Evolutionary conservation across 2,329 filamentous ascomycete genomes (phyloP).

Genomic region (Aspergillus phoenicis): DNA sequence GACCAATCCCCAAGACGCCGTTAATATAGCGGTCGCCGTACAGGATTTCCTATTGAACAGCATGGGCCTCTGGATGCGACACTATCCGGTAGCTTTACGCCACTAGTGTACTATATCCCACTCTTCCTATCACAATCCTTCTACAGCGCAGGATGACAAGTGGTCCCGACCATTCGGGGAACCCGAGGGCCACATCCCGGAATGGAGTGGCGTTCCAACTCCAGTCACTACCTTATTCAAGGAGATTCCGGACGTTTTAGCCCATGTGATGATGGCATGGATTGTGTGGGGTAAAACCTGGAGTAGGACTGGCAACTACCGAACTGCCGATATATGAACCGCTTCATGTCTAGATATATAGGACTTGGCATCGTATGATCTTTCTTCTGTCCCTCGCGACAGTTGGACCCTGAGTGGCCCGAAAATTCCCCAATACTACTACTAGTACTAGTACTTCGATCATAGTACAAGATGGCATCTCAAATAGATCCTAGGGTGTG

Average conservation of each 20-base stretch:
- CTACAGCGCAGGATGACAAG: neutral
- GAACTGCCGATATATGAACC: neutral
- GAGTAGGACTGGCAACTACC: neutral
- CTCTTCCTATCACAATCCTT: neutral
- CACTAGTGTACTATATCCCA: neutral
- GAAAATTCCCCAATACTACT: neutral
- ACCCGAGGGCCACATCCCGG: slow-evolving; percentile 16
- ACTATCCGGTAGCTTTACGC: neutral
- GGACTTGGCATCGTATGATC: neutral
- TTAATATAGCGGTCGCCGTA: neutral
- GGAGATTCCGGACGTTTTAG: neutral
- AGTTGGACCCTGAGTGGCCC: neutral
- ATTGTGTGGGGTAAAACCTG: neutral
- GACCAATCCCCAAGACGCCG: neutral
- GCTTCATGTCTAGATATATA: neutral
- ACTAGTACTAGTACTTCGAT: neutral
- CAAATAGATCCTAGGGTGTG: slow-evolving; percentile 26
- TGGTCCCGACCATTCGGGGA: slow-evolving; percentile 12
- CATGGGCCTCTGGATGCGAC: neutral
- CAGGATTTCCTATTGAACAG: neutral
- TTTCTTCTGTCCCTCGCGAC: neutral
- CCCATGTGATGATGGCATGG: neutral
- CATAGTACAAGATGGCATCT: neutral
- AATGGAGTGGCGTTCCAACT: neutral
- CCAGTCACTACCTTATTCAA: neutral